Evolutionary conservation across 2,329 filamentous ascomycete species (phyloP).

Genomic region (Cladorrhinum sp.): DNA sequence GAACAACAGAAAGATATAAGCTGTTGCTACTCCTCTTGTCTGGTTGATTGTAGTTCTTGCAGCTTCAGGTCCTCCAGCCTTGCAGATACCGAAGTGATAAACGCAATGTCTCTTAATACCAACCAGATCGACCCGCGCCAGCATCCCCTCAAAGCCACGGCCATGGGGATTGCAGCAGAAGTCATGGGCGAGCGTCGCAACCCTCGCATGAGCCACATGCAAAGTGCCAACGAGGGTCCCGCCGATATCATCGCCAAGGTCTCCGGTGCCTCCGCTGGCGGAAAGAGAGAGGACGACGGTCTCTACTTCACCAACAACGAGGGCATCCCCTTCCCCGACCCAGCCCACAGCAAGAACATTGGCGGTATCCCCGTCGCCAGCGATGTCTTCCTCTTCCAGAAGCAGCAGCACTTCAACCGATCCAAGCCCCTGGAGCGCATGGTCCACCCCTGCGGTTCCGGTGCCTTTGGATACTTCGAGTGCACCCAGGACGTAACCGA

Average conservation of each 20-base stretch:
- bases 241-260: constrained; percentile 51
- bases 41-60: neutral
- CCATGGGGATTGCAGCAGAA: constrained; percentile 35
- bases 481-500: constrained; percentile 60
- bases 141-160: constrained; percentile 42
- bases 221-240: constrained; percentile 50
- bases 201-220: constrained; percentile 39
- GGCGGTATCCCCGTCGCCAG: constrained; percentile 50
- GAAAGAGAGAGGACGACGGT: constrained; percentile 47
- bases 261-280: constrained; percentile 43
- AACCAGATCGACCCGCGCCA: constrained; percentile 30
- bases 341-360: constrained; percentile 49
- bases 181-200: constrained; percentile 37
- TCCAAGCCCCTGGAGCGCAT: constrained; percentile 49
- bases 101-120: constrained; percentile 16
- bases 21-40: neutral
- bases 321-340: constrained; percentile 49
- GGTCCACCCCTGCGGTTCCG: constrained; percentile 31
- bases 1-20: neutral
- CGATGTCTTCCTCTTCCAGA: constrained; percentile 52
- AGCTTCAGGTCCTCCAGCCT: neutral
- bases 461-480: constrained; percentile 52
- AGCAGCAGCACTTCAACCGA: constrained; percentile 55
- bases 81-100: neutral
- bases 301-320: constrained; percentile 55